Conservation (phyloP, 805 yeast genomes). For the Candida caryicola region DNA sequence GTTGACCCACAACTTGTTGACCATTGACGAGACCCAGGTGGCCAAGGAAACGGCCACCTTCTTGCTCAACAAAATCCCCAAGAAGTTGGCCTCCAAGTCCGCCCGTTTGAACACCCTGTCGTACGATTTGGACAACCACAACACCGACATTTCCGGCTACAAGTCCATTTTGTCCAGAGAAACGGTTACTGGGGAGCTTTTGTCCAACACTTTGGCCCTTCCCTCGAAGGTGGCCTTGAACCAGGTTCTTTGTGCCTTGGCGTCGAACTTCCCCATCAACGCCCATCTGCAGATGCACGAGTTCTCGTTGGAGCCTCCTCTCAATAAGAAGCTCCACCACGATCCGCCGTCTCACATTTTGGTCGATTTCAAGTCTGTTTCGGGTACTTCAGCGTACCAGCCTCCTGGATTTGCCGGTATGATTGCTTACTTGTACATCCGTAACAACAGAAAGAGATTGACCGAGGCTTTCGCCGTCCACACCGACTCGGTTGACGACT, state of each 20-base stretch:
- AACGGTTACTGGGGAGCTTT: constrained; percentile 54
- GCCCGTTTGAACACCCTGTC: constrained; percentile 39
- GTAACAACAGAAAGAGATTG: constrained; percentile 60
- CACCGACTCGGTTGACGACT: constrained; percentile 55
- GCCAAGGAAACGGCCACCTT: constrained; percentile 53
- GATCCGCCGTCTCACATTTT: constrained; percentile 64
- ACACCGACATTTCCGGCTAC: constrained; percentile 59
- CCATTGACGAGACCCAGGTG: constrained; percentile 47
- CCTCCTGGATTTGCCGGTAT: constrained; percentile 70
- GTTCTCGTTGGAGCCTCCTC: constrained; percentile 43
- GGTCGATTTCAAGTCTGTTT: constrained; percentile 72
- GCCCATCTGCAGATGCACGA: constrained; percentile 27
- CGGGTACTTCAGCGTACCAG: constrained; percentile 52
- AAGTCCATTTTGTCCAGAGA: constrained; percentile 68
- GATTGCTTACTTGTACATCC: constrained; percentile 68
- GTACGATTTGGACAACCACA: constrained; percentile 38
- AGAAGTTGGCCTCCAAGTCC: constrained; percentile 47
- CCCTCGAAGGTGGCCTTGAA: constrained; percentile 63
- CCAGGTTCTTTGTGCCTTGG: constrained; percentile 68
- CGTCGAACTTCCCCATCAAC: constrained; percentile 64
- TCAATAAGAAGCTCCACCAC: constrained; percentile 45
- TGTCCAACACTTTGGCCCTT: constrained; percentile 37
- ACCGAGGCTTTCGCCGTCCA: constrained; percentile 79
- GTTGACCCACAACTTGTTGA: constrained; percentile 48
- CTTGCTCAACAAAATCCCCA: constrained; percentile 57